Evolutionary conservation across 352 stramenopile species (phyloP).

Genomic region (Pythium insidiosum): DNA sequence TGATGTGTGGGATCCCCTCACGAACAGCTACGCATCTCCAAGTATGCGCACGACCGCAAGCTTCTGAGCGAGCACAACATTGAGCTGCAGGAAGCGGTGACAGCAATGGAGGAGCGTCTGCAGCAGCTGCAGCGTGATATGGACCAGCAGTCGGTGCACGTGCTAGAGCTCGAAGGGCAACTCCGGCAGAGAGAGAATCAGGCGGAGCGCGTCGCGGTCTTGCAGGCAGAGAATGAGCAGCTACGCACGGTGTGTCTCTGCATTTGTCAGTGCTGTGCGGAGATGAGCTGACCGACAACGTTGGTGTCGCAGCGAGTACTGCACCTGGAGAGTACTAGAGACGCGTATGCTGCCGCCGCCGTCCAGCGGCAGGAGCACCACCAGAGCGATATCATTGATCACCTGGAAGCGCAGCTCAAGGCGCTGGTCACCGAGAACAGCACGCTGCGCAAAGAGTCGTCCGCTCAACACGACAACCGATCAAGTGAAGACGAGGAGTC

Average conservation of each 20-base stretch:
- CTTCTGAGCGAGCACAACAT: conserved; percentile 76
- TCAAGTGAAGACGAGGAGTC: conserved; percentile 9
- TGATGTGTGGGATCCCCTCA: conserved; percentile 6
- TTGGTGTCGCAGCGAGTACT: conserved; percentile 25
- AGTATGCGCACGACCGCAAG: conserved; percentile 75
- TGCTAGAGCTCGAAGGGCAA: conserved; percentile 58
- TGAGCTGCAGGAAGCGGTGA: conserved; percentile 53
- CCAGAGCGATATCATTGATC: conserved; percentile 22
- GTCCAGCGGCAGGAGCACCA: conserved; percentile 40
- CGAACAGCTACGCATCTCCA: conserved; percentile 60
- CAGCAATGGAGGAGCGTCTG: conserved; percentile 38
- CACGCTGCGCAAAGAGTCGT: conserved; percentile 1
- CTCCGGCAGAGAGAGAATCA: conserved; percentile 36
- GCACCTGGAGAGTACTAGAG: conserved; percentile 48
- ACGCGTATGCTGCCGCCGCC: conserved; percentile 28
- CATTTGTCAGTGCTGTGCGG: neutral
- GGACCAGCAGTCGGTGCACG: conserved; percentile 42
- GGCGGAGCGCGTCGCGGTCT: conserved; percentile 20
- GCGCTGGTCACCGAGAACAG: conserved; percentile 24
- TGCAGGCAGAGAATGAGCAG: conserved; percentile 34
- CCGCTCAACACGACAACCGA: neutral
- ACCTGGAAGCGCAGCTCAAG: conserved; percentile 29
- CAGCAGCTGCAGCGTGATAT: conserved; percentile 37
- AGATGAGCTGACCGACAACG: neutral
- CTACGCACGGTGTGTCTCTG: conserved; percentile 14